phyloP scores from a whole-genome alignment of 192 early-diverging fungal species.

The Bifiguratus adelaidae region DNA sequence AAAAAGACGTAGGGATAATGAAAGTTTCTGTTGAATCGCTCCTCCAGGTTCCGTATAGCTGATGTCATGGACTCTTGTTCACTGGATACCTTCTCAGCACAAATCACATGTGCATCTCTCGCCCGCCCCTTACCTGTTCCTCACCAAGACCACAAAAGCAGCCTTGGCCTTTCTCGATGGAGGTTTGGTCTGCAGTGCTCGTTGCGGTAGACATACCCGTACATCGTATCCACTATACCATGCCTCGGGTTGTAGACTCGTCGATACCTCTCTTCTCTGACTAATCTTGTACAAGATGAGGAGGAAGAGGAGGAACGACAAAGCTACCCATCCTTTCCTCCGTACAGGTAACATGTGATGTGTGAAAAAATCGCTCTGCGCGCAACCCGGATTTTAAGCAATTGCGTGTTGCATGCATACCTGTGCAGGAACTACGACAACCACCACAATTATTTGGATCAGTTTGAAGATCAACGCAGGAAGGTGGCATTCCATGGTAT shows the following conservation, averaged over 20 bases:
- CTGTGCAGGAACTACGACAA: too few species aligned
- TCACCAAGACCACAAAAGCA: conserved; percentile 50
- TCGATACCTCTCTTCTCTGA: neutral
- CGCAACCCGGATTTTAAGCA: too few species aligned
- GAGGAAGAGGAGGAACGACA: neutral
- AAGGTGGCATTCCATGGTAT: too few species aligned
- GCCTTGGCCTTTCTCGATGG: conserved; percentile 31
- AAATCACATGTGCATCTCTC: neutral
- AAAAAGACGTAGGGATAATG: conserved; percentile 79
- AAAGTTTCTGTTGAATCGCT: conserved; percentile 62
- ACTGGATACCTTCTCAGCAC: neutral
- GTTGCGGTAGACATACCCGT: conserved; percentile 16
- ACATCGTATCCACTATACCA: conserved; percentile 25
- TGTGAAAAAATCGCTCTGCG: too few species aligned
- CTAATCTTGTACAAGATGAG: neutral
- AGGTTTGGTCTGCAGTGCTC: conserved; percentile 9
- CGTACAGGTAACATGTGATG: too few species aligned
- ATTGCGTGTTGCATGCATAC: too few species aligned
- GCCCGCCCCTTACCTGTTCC: conserved; percentile 34
- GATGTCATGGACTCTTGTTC: conserved; percentile 44
- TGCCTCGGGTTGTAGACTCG: conserved; percentile 10
- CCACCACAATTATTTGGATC: too few species aligned
- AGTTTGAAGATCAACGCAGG: too few species aligned
- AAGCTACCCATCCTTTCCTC: too few species aligned
- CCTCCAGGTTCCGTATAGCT: conserved; percentile 47